These are phyloP conservation scores for Pyrenopolyporus hunteri DNA, from an alignment of 495 filamentous ascomycete species.

Conservation along the genomic window DNA sequence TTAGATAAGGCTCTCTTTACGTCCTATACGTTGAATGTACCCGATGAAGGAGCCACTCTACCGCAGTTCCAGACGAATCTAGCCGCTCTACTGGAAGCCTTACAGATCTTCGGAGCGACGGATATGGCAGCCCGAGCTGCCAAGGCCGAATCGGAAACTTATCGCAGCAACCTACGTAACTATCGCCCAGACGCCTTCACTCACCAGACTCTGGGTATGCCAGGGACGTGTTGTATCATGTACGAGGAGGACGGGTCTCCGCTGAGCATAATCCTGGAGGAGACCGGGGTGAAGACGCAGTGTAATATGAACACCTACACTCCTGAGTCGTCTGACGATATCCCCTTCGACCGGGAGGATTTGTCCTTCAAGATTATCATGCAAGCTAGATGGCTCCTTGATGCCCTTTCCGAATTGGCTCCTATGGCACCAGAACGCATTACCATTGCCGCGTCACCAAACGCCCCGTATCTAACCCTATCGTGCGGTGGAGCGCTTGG, in stretches of 20 bases:
- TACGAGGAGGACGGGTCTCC: conserved; percentile 76
- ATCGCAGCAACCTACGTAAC: conserved; percentile 60
- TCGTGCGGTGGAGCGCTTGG: conserved; percentile 77
- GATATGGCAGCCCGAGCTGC: conserved; percentile 64
- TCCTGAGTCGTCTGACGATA: conserved; percentile 69
- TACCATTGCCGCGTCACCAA: conserved; percentile 67
- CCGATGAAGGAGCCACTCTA: conserved; percentile 45
- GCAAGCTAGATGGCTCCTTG: conserved; percentile 79
- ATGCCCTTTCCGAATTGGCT: conserved; percentile 83
- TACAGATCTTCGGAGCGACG: conserved; percentile 88
- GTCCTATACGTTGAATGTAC: conserved; percentile 67
- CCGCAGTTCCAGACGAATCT: conserved; percentile 81
- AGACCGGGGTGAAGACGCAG: conserved; percentile 84
- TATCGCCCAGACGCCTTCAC: conserved; percentile 73
- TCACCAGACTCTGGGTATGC: conserved; percentile 74
- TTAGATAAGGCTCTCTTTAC: conserved; percentile 87
- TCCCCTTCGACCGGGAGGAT: conserved; percentile 79
- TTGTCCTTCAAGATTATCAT: conserved; percentile 94
- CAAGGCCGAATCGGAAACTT: conserved; percentile 57
- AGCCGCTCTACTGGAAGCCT: conserved; percentile 84
- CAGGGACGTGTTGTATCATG: conserved; percentile 79
- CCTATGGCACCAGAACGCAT: conserved; percentile 67
- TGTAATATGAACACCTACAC: conserved; percentile 94
- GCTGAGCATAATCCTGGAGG: conserved; percentile 80
- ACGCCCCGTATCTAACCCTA: conserved; percentile 74